These are phyloP conservation scores for Claviceps humidiphila DNA, from an alignment of 2,329 filamentous ascomycete species.

Conservation along the genomic window DNA sequence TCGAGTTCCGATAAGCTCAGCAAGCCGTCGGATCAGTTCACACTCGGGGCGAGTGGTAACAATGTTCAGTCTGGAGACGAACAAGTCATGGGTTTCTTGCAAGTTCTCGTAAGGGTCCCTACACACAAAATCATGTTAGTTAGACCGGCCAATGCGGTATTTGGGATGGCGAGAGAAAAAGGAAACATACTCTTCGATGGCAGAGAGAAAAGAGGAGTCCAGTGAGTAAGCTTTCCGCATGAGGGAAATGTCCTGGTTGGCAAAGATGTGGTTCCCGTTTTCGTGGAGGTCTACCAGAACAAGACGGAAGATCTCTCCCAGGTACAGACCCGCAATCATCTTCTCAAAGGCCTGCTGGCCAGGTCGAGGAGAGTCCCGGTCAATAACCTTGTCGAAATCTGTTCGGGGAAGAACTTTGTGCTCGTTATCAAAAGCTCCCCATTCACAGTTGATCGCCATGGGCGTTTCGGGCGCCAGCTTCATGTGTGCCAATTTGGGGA, in stretches of 20 bases:
- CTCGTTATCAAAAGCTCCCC: slow-evolving; percentile 93
- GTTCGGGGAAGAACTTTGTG: slow-evolving; percentile 77
- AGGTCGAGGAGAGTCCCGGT: slow-evolving; percentile 81
- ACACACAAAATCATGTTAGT: not conserved
- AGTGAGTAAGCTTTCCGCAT: slow-evolving; percentile 80
- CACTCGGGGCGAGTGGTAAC: slow-evolving; percentile 63
- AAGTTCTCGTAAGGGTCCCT: slow-evolving; percentile 93
- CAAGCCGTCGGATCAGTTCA: slow-evolving; percentile 75
- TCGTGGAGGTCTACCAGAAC: slow-evolving; percentile 77
- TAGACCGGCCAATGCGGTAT: not conserved
- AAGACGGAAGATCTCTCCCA: slow-evolving; percentile 88
- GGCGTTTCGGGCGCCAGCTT: slow-evolving; percentile 72
- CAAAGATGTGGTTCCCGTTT: slow-evolving; percentile 66
- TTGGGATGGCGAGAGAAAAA: not conserved
- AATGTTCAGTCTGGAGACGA: slow-evolving; percentile 64
- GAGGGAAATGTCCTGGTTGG: slow-evolving; percentile 64
- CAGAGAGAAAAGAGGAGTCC: slow-evolving; percentile 85
- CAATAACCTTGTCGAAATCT: slow-evolving; percentile 73
- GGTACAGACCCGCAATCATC: slow-evolving; percentile 90
- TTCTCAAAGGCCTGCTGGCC: slow-evolving; percentile 96
- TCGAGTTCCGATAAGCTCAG: slow-evolving; percentile 89
- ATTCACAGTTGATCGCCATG: slow-evolving; percentile 97
- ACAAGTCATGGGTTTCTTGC: slow-evolving; percentile 72
- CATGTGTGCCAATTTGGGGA: slow-evolving; percentile 87
- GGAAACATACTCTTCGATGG: slow-evolving; percentile 65